A percentile compares a stretch with the other conserved stretches of the same genome.
phyloP scores from a whole-genome alignment of 495 filamentous ascomycete genomes.

The Sordaria brevicollis region DNA sequence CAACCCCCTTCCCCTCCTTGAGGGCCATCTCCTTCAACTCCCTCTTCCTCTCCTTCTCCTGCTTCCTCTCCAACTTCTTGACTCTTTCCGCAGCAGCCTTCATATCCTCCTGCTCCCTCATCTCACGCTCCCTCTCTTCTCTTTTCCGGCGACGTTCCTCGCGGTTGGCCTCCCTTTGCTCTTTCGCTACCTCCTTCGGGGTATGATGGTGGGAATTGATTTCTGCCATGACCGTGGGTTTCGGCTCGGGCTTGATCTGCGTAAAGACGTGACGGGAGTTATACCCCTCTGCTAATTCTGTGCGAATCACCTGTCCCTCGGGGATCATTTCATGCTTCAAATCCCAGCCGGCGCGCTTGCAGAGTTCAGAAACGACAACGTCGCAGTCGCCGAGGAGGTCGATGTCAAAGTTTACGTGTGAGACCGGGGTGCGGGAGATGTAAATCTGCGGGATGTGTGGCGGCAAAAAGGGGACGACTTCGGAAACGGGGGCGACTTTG shows the following conservation, averaged over 20 bases:
- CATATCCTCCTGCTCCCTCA: background rate
- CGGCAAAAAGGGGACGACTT: slow-evolving; percentile 75
- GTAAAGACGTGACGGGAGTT: slow-evolving; percentile 55
- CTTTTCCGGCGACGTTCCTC: background rate
- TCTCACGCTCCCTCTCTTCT: background rate
- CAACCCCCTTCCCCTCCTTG: background rate
- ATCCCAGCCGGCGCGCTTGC: slow-evolving; percentile 77
- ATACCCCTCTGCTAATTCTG: slow-evolving; percentile 50
- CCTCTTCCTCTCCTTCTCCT: background rate
- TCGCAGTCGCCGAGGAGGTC: slow-evolving; percentile 92
- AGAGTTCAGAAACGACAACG: slow-evolving; percentile 80
- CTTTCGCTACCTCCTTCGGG: background rate
- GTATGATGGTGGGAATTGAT: background rate
- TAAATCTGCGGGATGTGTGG: slow-evolving; percentile 82
- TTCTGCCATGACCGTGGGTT: background rate
- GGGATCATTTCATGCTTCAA: slow-evolving; percentile 80
- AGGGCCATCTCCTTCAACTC: background rate
- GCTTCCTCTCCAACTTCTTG: background rate
- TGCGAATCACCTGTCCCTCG: slow-evolving; percentile 48
- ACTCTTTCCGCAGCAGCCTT: background rate
- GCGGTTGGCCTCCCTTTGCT: background rate
- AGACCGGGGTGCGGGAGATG: slow-evolving; percentile 78
- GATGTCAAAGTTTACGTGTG: slow-evolving; percentile 89
- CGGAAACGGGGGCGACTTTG: slow-evolving; percentile 89
- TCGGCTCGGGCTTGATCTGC: slow-evolving; percentile 9